Evolutionary conservation across 306 rosid species (phyloP), one percentile per base, ranked within the genome.

Genomic region (Vigna nakashimae): DNA sequence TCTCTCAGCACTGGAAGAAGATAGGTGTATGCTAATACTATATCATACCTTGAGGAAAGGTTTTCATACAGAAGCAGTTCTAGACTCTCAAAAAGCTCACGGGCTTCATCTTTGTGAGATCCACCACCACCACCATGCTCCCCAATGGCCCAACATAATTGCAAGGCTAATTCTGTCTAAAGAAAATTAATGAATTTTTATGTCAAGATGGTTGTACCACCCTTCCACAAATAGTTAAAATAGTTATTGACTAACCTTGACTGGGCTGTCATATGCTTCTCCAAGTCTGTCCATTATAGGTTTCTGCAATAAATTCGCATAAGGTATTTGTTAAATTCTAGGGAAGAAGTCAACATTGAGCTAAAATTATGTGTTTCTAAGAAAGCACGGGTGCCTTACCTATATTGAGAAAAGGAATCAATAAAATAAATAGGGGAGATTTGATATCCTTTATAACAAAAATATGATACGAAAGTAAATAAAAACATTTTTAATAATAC

Each of bases 131-230:
- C 98, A 43, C 96, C 96, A 63, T 95, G 89, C 96, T 95, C 98
- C 80, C 98, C 98, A 49, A 95, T 92, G 77, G 98, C 98, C 98
- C 98, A 95, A 83, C 98, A 92, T 84, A 95, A 69, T 77, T 92
- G 98, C 77, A 92, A 82, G 69, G 98, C 98, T 85, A 95, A 88
- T 85, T 95, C 98, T 81, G 91, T 86, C 98, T 95, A 84, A 48
- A 66, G 50, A 80, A 78, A 73, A 83, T 77, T 26, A 67, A 82
- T 79, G 74, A 58, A 60, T 67, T 65, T 45, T 87, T 56, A 72
- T 67, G 71, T 38, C 42, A 66, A 71, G 77, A 73, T 32, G 45
- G 79, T 48, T 34, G 57, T 43, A 66, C 26, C 40, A 15, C 64
- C 69, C 45, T 46, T 49, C 45, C 60, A 74, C 15, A 55, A 67